phyloP scores from a whole-genome alignment of 768 basidiomycete species.

The Tricholoma hemisulphureum region DNA sequence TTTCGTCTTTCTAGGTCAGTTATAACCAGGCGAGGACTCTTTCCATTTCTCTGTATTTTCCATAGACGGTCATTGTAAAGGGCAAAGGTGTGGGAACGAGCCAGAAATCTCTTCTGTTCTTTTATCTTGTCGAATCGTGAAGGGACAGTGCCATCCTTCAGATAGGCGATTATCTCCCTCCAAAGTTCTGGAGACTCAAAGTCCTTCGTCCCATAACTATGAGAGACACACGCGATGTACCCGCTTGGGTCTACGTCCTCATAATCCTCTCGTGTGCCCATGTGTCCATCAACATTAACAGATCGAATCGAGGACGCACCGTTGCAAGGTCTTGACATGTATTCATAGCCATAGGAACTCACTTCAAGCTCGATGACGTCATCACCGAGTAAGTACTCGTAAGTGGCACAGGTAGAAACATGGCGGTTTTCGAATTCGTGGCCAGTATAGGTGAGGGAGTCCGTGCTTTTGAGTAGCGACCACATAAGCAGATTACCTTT shows the following conservation, averaged over 20 bases:
- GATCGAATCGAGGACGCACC: no score
- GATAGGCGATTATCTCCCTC: constrained; percentile 18
- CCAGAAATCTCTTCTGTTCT: no score
- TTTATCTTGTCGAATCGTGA: no score
- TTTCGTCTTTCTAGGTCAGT: constrained; percentile 5
- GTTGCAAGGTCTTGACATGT: constrained; percentile 17
- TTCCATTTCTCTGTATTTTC: constrained; percentile 6
- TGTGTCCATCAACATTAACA: no score
- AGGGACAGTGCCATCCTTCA: not conserved
- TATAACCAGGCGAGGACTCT: constrained; percentile 24
- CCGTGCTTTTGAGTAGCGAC: not conserved
- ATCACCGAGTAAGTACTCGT: constrained; percentile 1
- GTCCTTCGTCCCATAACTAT: constrained; percentile 12
- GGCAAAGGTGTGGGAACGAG: no score
- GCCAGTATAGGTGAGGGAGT: constrained; percentile 1
- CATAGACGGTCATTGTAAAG: constrained; percentile 18
- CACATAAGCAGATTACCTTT: not conserved
- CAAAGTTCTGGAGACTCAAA: constrained; percentile 10
- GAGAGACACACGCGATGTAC: not conserved
- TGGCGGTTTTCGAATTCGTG: constrained; percentile 4
- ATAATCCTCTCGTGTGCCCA: not conserved
- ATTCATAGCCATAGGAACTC: constrained; percentile 11
- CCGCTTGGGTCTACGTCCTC: not conserved
- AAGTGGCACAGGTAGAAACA: constrained; percentile 11
- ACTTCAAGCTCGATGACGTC: constrained; percentile 27